Evolutionary conservation across 2,329 filamentous ascomycete genomes (phyloP).

Genomic region (Hypoxylon sp.): DNA sequence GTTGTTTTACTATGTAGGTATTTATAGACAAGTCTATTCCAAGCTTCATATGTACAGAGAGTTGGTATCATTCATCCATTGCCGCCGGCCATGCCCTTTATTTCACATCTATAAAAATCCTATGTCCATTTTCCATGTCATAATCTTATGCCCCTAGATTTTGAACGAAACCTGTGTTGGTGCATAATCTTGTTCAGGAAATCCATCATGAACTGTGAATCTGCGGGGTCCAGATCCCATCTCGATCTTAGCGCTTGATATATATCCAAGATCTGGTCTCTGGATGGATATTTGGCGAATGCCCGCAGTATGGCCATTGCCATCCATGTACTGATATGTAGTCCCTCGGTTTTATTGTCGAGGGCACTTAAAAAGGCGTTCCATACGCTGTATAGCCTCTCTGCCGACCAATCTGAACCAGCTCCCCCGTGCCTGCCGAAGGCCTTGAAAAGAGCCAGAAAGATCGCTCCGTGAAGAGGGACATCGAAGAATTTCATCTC

Average conservation of each 20-base stretch:
- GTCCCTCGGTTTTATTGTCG: conserved; percentile 61
- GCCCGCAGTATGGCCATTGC: conserved; percentile 73
- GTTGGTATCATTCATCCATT: conserved; percentile 33
- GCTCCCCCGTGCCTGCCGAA: conserved; percentile 81
- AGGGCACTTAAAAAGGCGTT: conserved; percentile 71
- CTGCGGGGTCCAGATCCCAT: conserved; percentile 62
- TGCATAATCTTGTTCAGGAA: conserved; percentile 62
- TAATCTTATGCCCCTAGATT: conserved; percentile 16
- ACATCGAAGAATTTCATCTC: conserved; percentile 84
- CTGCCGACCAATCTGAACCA: conserved; percentile 78
- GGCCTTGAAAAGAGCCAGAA: conserved; percentile 84
- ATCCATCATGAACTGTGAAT: conserved; percentile 63
- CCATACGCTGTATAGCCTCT: conserved; percentile 78
- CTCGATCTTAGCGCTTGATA: conserved; percentile 66
- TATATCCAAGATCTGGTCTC: conserved; percentile 66
- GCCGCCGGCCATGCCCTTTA: neutral
- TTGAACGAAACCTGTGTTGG: conserved; percentile 46
- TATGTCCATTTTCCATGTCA: conserved; percentile 23
- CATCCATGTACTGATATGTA: conserved; percentile 73
- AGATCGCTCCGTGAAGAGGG: conserved; percentile 81
- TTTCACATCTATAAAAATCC: conserved; percentile 21
- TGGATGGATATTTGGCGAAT: conserved; percentile 72
- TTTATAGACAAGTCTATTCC: conserved; percentile 20
- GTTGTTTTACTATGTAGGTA: conserved; percentile 4
- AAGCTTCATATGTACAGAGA: conserved; percentile 27